A percentile compares a stretch with the other conserved stretches of the same genome.
phyloP scores from a whole-genome alignment of 345 rosid genomes.

The Hibiscus tridactylites region DNA sequence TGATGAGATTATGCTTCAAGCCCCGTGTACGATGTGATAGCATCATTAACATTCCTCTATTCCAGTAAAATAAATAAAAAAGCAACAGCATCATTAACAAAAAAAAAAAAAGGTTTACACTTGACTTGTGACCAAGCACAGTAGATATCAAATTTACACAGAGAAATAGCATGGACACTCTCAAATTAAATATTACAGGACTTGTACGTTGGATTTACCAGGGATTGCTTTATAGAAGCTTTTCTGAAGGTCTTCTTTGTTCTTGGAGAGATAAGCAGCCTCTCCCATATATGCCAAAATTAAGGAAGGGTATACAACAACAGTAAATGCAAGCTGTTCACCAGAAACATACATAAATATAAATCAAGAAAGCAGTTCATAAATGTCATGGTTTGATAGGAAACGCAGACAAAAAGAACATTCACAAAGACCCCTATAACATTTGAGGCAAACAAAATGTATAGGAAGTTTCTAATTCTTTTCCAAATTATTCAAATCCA shows the following conservation, averaged over 20 bases:
- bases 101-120: neutral
- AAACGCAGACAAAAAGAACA: too few relatives aligned
- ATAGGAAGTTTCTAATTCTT: neutral
- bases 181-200: neutral
- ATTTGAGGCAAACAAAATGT: neutral
- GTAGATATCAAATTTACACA: neutral
- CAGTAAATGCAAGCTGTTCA: conserved; percentile 29
- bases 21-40: neutral
- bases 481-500: neutral
- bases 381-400: neutral
- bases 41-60: neutral
- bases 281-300: conserved; percentile 36
- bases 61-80: neutral
- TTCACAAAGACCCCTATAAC: neutral
- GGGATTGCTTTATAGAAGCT: conserved; percentile 30
- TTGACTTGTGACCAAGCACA: neutral
- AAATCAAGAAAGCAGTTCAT: neutral
- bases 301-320: conserved; percentile 27
- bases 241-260: conserved; percentile 19
- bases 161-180: neutral
- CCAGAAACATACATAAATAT: neutral
- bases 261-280: conserved; percentile 33
- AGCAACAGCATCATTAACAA: neutral
- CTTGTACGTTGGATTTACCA: conserved; percentile 15
- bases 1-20: neutral